A percentile compares a stretch with the other conserved stretches of the same genome.
Evolutionary conservation across 495 filamentous ascomycete species (phyloP).

Genomic region (Aspergillus egyptiacus): DNA sequence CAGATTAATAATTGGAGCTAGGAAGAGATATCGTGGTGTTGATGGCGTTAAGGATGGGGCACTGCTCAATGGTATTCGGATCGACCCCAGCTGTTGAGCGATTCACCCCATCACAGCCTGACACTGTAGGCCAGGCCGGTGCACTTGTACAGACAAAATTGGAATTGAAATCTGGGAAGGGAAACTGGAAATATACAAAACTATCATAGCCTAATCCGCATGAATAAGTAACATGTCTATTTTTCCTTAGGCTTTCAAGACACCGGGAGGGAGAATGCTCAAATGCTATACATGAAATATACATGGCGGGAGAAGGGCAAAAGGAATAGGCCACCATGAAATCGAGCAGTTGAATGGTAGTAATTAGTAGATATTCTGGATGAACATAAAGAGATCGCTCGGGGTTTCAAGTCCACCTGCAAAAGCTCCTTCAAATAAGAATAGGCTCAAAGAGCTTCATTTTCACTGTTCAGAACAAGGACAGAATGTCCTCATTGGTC

Average conservation of each 20-base stretch:
- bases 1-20: background rate
- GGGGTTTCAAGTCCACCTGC: background rate
- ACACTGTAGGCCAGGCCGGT: no score
- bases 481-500: constrained; percentile 83
- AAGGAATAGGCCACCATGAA: constrained; percentile 2
- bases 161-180: no score
- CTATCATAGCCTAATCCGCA: no score
- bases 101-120: no score
- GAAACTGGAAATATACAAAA: no score
- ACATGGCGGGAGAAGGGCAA: background rate
- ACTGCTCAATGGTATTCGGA: no score
- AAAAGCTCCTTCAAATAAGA: background rate
- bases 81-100: no score
- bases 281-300: constrained; percentile 8
- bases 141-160: no score
- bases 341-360: constrained; percentile 5
- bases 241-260: constrained; percentile 6
- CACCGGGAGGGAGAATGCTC: constrained; percentile 1
- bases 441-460: background rate
- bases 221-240: constrained; percentile 6
- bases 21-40: background rate
- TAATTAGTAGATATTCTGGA: constrained; percentile 8
- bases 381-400: background rate
- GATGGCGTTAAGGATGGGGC: no score
- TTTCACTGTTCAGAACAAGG: constrained; percentile 59